Base-by-base conservation (phyloP, 805 yeast genomes). In the Jamesozyma lodderae region DNA sequence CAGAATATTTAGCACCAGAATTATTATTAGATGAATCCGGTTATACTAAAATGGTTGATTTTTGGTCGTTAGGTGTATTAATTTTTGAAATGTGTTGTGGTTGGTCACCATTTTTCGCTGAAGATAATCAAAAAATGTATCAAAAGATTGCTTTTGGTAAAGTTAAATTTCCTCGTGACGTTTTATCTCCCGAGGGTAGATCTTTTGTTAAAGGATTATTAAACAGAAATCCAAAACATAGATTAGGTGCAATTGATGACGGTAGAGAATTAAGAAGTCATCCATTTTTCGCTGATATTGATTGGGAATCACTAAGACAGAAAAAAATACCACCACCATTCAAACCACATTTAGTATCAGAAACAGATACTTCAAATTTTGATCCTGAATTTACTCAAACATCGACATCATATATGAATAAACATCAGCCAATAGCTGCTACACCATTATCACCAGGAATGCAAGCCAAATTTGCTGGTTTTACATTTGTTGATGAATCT, bases 11-110 rank as follows among this genome's bases (percentile, higher is more conserved):
- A 46, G 98, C 98, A 0, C 98, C 98, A 2, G 98, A 92, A 62
- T 94, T 92, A 14, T 69, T 92, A 49, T 70, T 92, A 38, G 97
- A 92, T 64, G 98, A 92, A 62, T 75, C 84, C 38, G 98, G 98
- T 14, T 92, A 92, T 66, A 92, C 97, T 27, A 87, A 88, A 63
- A 90, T 92, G 97, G 98, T 92, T 44, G 98, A 92, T 62, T 92
- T 92, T 53, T 92, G 98, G 98, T 88, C 97, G 2, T 67, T 92
- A 41, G 98, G 98, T 43, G 98, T 92, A 19, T 68, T 92, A 41
- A 87, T 92, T 33, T 92, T 92, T 63, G 98, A 92, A 66, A 92
- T 92, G 98, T 88, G 97, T 63, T 92, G 97, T 66, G 98, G 98
- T 36, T 92, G 97, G 98, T 83, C 95, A 4, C 98, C 98, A 39